These are phyloP conservation scores for Colletotrichum plurivorum DNA, from an alignment of 2,329 filamentous ascomycete species.

Conservation along the genomic window DNA sequence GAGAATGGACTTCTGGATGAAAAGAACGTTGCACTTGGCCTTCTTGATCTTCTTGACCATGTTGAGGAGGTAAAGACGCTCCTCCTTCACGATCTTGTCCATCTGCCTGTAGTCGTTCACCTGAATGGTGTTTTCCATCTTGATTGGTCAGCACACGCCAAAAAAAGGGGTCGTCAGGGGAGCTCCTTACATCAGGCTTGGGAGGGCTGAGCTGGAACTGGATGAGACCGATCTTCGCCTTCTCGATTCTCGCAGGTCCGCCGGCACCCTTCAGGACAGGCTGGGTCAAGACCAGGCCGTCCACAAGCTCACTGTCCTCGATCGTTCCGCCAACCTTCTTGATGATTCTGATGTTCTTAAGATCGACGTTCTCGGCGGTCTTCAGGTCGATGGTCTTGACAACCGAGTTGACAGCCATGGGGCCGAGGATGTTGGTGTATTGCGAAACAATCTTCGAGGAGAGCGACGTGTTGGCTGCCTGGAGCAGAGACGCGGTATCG, in stretches of 20 bases:
- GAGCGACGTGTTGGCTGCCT: constrained; percentile 96
- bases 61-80: constrained; percentile 97
- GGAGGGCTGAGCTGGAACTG: constrained; percentile 99
- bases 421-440: constrained; percentile 94
- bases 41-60: constrained; percentile 99
- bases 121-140: constrained; percentile 99
- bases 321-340: constrained; percentile 99
- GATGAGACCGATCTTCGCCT: constrained; percentile 95
- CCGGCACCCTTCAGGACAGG: constrained; percentile 93
- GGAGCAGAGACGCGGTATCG: constrained; percentile 91
- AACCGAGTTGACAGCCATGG: constrained; percentile 98
- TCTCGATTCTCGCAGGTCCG: constrained; percentile 93
- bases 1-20: constrained; percentile 99
- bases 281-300: constrained; percentile 93
- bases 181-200: constrained; percentile 87
- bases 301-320: constrained; percentile 97
- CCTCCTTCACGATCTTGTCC: constrained; percentile 99
- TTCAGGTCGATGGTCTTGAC: constrained; percentile 96
- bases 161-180: constrained; percentile 11
- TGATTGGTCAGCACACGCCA: constrained; percentile 41
- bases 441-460: constrained; percentile 99
- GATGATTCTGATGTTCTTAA: constrained; percentile 95
- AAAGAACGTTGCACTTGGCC: constrained; percentile 97
- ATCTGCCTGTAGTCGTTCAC: constrained; percentile 99
- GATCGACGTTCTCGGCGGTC: constrained; percentile 95